phyloP scores from a whole-genome alignment of 2,329 filamentous ascomycete genomes.

The Periconia sp. region DNA sequence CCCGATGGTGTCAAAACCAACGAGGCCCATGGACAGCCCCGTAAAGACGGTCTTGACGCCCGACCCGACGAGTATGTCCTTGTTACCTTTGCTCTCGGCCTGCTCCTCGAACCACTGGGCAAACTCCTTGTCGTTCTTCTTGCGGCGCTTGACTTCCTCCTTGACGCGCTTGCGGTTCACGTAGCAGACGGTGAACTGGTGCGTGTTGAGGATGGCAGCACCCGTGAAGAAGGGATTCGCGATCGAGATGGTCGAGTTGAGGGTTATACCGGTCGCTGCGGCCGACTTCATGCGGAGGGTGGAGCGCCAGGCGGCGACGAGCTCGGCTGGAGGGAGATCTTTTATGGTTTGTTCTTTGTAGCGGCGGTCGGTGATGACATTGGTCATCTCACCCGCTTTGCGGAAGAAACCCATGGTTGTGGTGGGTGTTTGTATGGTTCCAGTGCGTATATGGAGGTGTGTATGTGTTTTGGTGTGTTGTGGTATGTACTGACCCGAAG shows the following conservation, averaged over 20 bases:
- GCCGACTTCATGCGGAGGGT: background rate
- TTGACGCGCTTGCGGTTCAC: background rate
- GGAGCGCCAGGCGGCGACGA: background rate
- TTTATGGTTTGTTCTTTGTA: conserved; percentile 1
- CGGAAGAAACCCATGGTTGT: background rate
- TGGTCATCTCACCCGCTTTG: background rate
- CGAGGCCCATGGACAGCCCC: background rate
- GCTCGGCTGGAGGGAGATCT: background rate
- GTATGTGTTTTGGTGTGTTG: background rate
- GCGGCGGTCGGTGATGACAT: background rate
- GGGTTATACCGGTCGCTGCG: background rate
- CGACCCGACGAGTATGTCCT: background rate
- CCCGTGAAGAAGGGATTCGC: background rate
- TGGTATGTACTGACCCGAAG: too few relatives aligned
- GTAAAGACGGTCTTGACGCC: background rate
- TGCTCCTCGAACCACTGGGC: background rate
- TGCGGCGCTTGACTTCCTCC: background rate
- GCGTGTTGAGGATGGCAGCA: background rate
- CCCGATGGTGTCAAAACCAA: background rate
- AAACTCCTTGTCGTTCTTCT: background rate
- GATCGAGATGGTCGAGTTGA: background rate
- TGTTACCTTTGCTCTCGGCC: background rate
- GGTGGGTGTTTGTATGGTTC: background rate
- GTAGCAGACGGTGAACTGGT: background rate
- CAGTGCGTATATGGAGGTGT: background rate